Base-by-base conservation (phyloP, 305 asterid species). In the Fraxinus velutina region DNA sequence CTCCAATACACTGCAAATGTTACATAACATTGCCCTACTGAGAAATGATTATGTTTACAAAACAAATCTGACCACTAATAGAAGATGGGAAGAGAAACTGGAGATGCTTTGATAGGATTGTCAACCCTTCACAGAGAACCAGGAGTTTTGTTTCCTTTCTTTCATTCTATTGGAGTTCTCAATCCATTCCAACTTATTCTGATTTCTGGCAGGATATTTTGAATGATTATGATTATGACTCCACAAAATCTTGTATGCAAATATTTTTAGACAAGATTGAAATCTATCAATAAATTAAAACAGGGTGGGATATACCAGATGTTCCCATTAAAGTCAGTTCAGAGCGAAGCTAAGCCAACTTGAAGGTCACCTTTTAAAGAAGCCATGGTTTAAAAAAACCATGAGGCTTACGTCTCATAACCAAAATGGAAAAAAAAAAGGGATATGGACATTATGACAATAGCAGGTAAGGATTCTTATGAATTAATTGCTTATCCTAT, bases 1-100 rank as follows among this genome's bases (percentile, higher is more conserved):
- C 99, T 24, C 99, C 99, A 78, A 95, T 92, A 85, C 99, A 95
- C 99, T 95, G 70, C 70, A 21, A 19, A 60, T 60, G 29, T 60
- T 60, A 17, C 70, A 52, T 52, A 52, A n/a, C 13, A 19, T 60
- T 19, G 13, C 12, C 30, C 70, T 60, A 60, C 29, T 19, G 70
- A 60, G 70, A 19, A 60, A 19, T 60, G 13, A 21, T 60, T 60
- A 6, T 6, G 10, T 60, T 19, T 60, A 60, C 9, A 6, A 6
- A 19, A 60, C 70, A 60, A 21, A 60, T 60, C 29, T 60, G 13
- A 60, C 30, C 70, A 7, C 30, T 7, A 60, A 60, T 60, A 60
- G 9, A 60, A 60, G 29, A 19, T 60, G 24, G 30, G 70, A 60
- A 60, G 70, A 60, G 68, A 19, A 17, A 57, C 10, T 1, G 21